phyloP scores from a whole-genome alignment of 2,329 filamentous ascomycete genomes.

The Bipolaris cookei region DNA sequence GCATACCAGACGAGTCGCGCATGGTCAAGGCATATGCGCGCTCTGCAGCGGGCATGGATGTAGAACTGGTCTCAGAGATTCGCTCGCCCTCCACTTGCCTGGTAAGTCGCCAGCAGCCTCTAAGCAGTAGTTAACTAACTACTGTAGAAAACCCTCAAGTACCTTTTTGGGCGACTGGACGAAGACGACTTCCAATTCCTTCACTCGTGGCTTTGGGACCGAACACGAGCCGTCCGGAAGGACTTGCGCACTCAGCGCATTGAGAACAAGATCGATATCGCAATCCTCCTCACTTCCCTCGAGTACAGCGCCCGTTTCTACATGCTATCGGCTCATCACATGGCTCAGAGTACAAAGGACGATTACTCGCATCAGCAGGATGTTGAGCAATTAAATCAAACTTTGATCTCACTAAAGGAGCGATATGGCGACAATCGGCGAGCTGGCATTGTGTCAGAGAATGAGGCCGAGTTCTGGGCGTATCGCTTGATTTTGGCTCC shows the following conservation, averaged over 20 bases:
- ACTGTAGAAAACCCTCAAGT: constrained; percentile 51
- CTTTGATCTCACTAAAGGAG: constrained; percentile 65
- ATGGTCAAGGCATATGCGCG: constrained; percentile 71
- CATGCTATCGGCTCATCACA: constrained; percentile 66
- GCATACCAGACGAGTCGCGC: constrained; percentile 56
- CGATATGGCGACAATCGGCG: constrained; percentile 51
- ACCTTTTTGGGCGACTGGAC: constrained; percentile 57
- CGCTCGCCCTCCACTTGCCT: constrained; percentile 60
- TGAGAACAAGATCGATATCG: constrained; percentile 60
- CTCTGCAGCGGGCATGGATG: constrained; percentile 67
- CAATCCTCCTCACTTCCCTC: constrained; percentile 64
- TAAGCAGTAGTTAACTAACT: constrained; percentile 25
- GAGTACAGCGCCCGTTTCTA: constrained; percentile 70
- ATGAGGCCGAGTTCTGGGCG: constrained; percentile 69
- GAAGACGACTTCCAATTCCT: constrained; percentile 56
- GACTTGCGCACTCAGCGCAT: constrained; percentile 69
- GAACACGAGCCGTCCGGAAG: constrained; percentile 68
- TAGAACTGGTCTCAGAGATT: constrained; percentile 68
- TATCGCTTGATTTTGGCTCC: constrained; percentile 62
- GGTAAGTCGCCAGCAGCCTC: constrained; percentile 29
- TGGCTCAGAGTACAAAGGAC: constrained; percentile 53
- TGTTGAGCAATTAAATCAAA: constrained; percentile 68
- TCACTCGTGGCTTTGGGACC: constrained; percentile 70
- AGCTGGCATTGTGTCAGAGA: constrained; percentile 56
- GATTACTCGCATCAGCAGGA: constrained; percentile 63